Conservation (phyloP, 2,329 filamentous ascomycete genomes). For the Fusarium graminum region DNA sequence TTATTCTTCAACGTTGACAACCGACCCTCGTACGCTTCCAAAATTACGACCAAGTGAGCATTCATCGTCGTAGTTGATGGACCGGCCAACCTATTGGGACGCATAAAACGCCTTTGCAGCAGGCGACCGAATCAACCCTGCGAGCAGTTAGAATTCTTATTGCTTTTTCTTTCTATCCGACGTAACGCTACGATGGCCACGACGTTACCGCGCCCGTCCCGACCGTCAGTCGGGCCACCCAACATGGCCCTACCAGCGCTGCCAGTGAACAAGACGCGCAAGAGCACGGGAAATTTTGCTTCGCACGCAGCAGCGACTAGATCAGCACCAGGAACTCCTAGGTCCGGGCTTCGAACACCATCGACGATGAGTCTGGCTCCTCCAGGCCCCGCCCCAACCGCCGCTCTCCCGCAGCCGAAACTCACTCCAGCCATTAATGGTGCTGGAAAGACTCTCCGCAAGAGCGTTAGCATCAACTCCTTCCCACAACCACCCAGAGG, state of each 20-base stretch:
- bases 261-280: slow-evolving; percentile 79
- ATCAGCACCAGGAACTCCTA: slow-evolving; percentile 63
- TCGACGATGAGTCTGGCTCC: slow-evolving; percentile 67
- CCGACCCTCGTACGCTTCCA: slow-evolving; percentile 8
- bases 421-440: slow-evolving; percentile 68
- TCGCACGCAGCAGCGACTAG: slow-evolving; percentile 54
- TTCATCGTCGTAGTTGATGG: slow-evolving; percentile 48
- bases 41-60: slow-evolving; percentile 37
- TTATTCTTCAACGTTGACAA: slow-evolving; percentile 9
- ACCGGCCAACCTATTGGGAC: slow-evolving; percentile 43
- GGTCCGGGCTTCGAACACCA: slow-evolving; percentile 70
- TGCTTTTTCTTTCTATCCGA: slow-evolving; percentile 22
- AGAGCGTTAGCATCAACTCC: slow-evolving; percentile 92
- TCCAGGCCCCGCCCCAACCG: slow-evolving; percentile 66
- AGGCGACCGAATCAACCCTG: slow-evolving; percentile 39
- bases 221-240: slow-evolving; percentile 78
- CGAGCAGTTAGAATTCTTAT: slow-evolving; percentile 33
- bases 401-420: slow-evolving; percentile 68
- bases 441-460: slow-evolving; percentile 79
- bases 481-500: slow-evolving; percentile 90
- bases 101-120: slow-evolving; percentile 40
- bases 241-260: slow-evolving; percentile 79
- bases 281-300: slow-evolving; percentile 67
- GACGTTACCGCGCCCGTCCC: slow-evolving; percentile 74
- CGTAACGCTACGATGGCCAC: slow-evolving; percentile 56